Conservation (phyloP, 768 basidiomycete species). For the Boletales sp. region DNA sequence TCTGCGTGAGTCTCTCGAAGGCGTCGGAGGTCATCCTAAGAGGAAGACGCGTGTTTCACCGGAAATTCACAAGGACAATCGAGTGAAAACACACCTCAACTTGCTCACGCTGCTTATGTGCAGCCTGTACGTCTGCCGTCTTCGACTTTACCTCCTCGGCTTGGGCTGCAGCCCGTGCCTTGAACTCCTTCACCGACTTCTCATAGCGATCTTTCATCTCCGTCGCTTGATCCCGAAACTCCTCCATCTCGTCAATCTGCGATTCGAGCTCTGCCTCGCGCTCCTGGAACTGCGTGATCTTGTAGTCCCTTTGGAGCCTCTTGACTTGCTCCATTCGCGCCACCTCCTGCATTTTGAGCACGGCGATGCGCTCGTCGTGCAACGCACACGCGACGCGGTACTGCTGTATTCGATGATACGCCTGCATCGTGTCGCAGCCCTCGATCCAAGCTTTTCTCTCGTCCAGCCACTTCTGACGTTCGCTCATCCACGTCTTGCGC, state of each 20-base stretch:
- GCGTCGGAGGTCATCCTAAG: constrained; percentile 36
- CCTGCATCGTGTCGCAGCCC: constrained; percentile 59
- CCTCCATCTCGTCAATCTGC: constrained; percentile 51
- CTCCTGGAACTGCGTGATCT: constrained; percentile 64
- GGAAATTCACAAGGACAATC: background rate
- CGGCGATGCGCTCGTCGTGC: constrained; percentile 48
- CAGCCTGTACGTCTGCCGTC: constrained; percentile 35
- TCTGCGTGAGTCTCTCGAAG: constrained; percentile 52
- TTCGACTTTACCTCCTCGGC: constrained; percentile 37
- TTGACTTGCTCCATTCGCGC: constrained; percentile 56
- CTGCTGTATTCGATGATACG: constrained; percentile 63
- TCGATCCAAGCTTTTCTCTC: constrained; percentile 60
- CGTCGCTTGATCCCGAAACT: constrained; percentile 34
- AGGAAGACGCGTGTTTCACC: background rate
- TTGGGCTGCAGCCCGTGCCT: constrained; percentile 32
- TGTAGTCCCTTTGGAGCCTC: constrained; percentile 60
- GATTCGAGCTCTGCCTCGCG: constrained; percentile 58
- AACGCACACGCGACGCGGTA: constrained; percentile 51
- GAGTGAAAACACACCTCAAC: constrained; percentile 38
- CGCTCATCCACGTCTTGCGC: constrained; percentile 20
- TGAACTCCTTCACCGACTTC: constrained; percentile 25
- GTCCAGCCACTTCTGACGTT: constrained; percentile 41
- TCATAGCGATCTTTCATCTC: constrained; percentile 20
- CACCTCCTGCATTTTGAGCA: constrained; percentile 52
- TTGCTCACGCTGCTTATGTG: constrained; percentile 43